phyloP scores from a whole-genome alignment of 1,284 basidiomycete species.

The Papiliotrema nemorosa region DNA sequence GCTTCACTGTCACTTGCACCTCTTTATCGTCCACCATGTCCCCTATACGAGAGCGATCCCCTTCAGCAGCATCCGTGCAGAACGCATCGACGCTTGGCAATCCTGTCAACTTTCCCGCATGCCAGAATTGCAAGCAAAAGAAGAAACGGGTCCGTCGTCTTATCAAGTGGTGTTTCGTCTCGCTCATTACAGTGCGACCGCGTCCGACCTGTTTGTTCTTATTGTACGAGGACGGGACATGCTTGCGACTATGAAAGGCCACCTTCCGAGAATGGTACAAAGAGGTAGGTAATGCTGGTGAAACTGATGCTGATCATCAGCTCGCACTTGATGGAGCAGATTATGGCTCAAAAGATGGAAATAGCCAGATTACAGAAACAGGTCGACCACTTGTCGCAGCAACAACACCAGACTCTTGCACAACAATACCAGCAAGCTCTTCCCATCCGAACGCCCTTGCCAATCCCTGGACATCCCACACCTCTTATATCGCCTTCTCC shows the following conservation, averaged over 20 bases:
- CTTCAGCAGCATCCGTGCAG: not conserved
- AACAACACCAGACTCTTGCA: too few relatives aligned
- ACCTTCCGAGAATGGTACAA: not conserved
- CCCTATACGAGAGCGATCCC: not conserved
- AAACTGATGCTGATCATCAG: too few relatives aligned
- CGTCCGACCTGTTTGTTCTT: not conserved
- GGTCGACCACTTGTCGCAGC: not conserved
- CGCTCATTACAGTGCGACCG: not conserved
- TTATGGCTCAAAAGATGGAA: not conserved
- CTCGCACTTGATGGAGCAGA: not conserved
- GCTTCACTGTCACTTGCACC: not conserved
- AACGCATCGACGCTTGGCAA: too few relatives aligned
- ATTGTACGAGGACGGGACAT: not conserved
- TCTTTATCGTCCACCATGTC: not conserved
- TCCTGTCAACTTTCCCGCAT: not conserved
- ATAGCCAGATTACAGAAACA: not conserved
- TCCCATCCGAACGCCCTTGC: too few relatives aligned
- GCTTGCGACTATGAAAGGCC: not conserved
- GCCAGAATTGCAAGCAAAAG: not conserved
- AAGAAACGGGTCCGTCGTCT: not conserved
- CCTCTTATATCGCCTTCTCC: too few relatives aligned
- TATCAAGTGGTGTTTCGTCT: not conserved
- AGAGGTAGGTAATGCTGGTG: not conserved
- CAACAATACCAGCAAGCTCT: too few relatives aligned
- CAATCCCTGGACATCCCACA: too few relatives aligned